Evolutionary conservation across 345 rosid species (phyloP).

Genomic region (Hibiscus trionum): DNA sequence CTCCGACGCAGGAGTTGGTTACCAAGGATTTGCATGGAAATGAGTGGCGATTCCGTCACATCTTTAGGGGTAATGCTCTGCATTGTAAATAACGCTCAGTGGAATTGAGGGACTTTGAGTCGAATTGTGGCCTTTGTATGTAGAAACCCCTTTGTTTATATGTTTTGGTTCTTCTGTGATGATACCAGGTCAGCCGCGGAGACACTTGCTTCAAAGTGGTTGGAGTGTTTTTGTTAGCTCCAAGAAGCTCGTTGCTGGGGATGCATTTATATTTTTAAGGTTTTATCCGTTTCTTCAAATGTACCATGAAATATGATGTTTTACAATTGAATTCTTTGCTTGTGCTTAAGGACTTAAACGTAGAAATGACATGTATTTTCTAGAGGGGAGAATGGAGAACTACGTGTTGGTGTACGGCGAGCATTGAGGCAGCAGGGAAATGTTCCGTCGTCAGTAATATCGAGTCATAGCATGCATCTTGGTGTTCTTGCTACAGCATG

Average conservation of each 20-base stretch:
- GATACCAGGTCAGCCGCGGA: conserved; percentile 53
- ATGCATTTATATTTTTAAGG: conserved; percentile 64
- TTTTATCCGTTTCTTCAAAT: background rate
- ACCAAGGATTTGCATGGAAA: conserved; percentile 57
- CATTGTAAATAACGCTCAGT: no score
- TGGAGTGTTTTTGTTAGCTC: conserved; percentile 59
- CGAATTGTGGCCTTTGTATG: no score
- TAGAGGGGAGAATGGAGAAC: conserved; percentile 42
- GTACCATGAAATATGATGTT: background rate
- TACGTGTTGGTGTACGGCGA: conserved; percentile 59
- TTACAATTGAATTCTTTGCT: background rate
- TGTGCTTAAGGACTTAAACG: background rate
- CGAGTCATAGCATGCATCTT: conserved; percentile 63
- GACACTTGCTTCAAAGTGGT: conserved; percentile 66
- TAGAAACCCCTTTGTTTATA: background rate
- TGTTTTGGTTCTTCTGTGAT: background rate
- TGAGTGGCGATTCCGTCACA: conserved; percentile 58
- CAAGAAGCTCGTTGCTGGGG: conserved; percentile 62
- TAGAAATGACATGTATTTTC: background rate
- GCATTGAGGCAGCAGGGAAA: conserved; percentile 43
- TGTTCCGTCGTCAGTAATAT: conserved; percentile 53
- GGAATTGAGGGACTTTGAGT: no score
- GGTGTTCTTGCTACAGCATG: conserved; percentile 68
- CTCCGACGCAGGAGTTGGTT: conserved; percentile 62
- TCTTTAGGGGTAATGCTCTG: conserved; percentile 35